Evolutionary conservation across 192 early-diverging fungal genomes (phyloP), one percentile per base, ranked within the genome.

Genomic region (Entomortierella lignicola): DNA sequence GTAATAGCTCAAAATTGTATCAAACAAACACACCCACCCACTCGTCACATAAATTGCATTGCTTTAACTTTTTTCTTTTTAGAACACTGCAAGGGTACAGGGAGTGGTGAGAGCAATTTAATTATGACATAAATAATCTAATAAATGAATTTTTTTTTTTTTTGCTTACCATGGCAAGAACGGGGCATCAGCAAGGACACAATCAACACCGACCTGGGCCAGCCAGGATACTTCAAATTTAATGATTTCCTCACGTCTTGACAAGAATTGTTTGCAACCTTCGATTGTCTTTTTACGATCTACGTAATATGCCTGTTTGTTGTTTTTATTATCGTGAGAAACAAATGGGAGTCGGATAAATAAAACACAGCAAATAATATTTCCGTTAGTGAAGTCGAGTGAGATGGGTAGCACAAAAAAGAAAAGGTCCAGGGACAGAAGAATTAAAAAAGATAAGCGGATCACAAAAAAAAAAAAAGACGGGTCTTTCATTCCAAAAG

Each of bases 131-230:
- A 47, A 11, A 47, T 11, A 47, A 47, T 20, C 2, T 47, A 4
- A 47, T 47, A 12, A 11, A 47, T 15, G 17, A 7, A 47, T 66
- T 77, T 21, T 81, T 81, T 20, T 84, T 26, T 57, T 81, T 20
- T 84, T 26, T 57, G 37, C 34, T 41, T 75, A 87, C 86, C 88
- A 87, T 23, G 88, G 88, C 34, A 88, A 55, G 64, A 89, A 90
- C 4, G 88, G 86, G 12, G 86, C 86, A 81, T 89, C 88, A 21
- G 82, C 84, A 17, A 88, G 63, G 15, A 90, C 88, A 55, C 85
- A 85, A 53, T 90, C 80, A 3, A 86, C 89, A 17, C 72, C 70
- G 17, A 86, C 82, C 21, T 84, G 59, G 48, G 75, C 66, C 26
- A 90, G 58, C 89, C 89, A 90, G 42, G 72, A 50, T 0, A 82